Base-by-base conservation (phyloP, 2,329 filamentous ascomycete genomes). In the Colletotrichum cordylinicola region DNA sequence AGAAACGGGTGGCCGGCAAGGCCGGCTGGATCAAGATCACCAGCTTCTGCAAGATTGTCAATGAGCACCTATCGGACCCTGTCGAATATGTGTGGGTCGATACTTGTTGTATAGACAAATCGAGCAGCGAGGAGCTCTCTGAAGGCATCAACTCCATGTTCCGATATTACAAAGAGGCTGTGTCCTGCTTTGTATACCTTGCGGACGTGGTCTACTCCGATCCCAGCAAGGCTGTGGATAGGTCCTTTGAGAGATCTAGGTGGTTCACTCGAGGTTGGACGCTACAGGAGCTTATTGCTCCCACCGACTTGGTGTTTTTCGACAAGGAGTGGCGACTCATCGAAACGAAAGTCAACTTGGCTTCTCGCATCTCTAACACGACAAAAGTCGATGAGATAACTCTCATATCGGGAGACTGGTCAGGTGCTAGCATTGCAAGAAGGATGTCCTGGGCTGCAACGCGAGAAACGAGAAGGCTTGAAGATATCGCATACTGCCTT, bases 381-480 rank as follows among this genome's bases (percentile, higher is more conserved):
- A 75, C 75, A 2, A 61, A 62, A 2, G 37, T 77, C 8, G 33
- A 43, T 37, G 43, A 69, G 15, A 43, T 24, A 16, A 74, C 24
- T 7, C 24, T 60, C 3, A 52, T 15, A 21, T 21, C 12, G 3
- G 39, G 62, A 9, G 16, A 18, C 12, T 21, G 70, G 8, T 71
- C 67, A 8, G 27, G 37, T 8, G 78, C 76, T 18, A 78, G 79
- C 74, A 72, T 82, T 37, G 79, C 81, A 6, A 37, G 72, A n/a
- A 77, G 79, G 60, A 83, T 83, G 82, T 81, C 79, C 7, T 83
- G 81, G 82, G 79, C 79, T 18, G 69, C 81, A 2, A 67, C 71
- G 2, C 73, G 82, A n/a, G 24, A 75, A 65, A 82, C 79, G 2
- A 82, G 76, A 2, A 62, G 78, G 4, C 5, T 43, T 52, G 78